Percentiles rank a stretch among this genome's conserved stretches.
Conservation (phyloP, 2,329 filamentous ascomycete genomes). For the Penicillium capsulatum region DNA sequence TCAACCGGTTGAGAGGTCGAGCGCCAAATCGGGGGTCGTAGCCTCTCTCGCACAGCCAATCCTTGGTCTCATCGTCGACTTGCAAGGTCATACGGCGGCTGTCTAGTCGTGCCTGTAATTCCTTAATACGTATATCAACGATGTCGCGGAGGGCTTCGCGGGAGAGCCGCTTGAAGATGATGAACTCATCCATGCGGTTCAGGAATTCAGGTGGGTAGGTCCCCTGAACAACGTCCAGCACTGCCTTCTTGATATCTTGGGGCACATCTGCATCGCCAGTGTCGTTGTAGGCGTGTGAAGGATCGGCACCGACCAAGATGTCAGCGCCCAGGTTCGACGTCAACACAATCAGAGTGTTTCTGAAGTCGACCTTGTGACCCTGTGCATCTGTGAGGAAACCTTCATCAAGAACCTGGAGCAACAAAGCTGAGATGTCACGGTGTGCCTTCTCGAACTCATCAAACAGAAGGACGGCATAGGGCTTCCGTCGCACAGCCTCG, state of each 20-base stretch:
- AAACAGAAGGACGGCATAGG: slow-evolving; percentile 89
- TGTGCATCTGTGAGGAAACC: slow-evolving; percentile 93
- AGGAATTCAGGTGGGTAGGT: slow-evolving; percentile 87
- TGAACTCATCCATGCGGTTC: slow-evolving; percentile 95
- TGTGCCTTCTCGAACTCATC: slow-evolving; percentile 99
- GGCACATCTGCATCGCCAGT: slow-evolving; percentile 65
- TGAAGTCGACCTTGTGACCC: slow-evolving; percentile 94
- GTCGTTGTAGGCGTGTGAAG: slow-evolving; percentile 60
- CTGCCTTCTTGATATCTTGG: slow-evolving; percentile 67
- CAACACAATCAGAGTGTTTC: slow-evolving; percentile 92
- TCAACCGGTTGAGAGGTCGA: slow-evolving; percentile 82
- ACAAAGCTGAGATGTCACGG: slow-evolving; percentile 83
- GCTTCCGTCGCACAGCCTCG: slow-evolving; percentile 89
- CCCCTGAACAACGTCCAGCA: slow-evolving; percentile 79
- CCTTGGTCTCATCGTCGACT: slow-evolving; percentile 66
- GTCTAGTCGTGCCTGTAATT: slow-evolving; percentile 76
- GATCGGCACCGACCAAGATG: slow-evolving; percentile 75
- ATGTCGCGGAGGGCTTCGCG: slow-evolving; percentile 78
- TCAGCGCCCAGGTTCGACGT: slow-evolving; percentile 93
- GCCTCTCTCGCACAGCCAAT: slow-evolving; percentile 83
- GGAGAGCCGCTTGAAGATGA: slow-evolving; percentile 86
- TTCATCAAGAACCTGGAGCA: slow-evolving; percentile 93
- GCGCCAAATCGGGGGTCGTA: slow-evolving; percentile 92
- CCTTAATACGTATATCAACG: slow-evolving; percentile 82
- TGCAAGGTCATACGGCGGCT: slow-evolving; percentile 76